These are phyloP conservation scores for Aspergillus bertholletiae DNA, from an alignment of 495 filamentous ascomycete genomes.

Conservation along the genomic window DNA sequence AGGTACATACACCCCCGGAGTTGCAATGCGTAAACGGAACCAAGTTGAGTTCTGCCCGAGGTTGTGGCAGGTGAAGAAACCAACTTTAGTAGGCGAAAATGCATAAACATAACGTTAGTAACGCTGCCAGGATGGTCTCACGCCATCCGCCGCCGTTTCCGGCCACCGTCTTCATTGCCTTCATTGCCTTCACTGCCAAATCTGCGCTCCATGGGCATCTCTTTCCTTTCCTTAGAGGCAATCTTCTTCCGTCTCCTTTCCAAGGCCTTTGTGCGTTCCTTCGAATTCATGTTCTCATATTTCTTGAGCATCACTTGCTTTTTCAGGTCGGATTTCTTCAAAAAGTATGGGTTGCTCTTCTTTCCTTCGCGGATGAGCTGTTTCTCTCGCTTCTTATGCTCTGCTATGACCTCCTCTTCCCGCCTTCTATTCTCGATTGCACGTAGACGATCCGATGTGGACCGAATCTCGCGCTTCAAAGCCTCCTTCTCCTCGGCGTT, in stretches of 20 bases:
- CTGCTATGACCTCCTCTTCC: slow-evolving; percentile 58
- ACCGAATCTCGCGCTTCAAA: slow-evolving; percentile 62
- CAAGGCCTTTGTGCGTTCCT: slow-evolving; percentile 73
- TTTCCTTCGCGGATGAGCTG: slow-evolving; percentile 81
- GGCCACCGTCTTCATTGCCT: slow-evolving; percentile 16
- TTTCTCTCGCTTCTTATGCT: slow-evolving; percentile 79
- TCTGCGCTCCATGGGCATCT: slow-evolving; percentile 66
- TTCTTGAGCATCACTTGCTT: slow-evolving; percentile 73
- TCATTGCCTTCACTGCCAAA: slow-evolving; percentile 24
- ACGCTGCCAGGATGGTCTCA: slow-evolving; percentile 9
- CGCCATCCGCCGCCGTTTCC: slow-evolving; percentile 33
- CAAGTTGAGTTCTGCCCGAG: not conserved
- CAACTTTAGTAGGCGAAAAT: not conserved
- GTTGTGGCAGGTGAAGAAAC: not conserved
- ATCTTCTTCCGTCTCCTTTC: slow-evolving; percentile 84
- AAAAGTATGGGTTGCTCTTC: slow-evolving; percentile 84
- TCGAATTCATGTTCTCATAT: slow-evolving; percentile 74
- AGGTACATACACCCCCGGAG: not conserved
- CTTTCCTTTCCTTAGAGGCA: slow-evolving; percentile 73
- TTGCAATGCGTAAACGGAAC: not conserved
- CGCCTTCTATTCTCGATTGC: slow-evolving; percentile 63
- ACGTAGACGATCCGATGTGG: slow-evolving; percentile 67
- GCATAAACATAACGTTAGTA: not conserved
- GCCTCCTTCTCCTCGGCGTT: slow-evolving; percentile 57
- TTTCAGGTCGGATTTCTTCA: slow-evolving; percentile 90